Conservation (phyloP, 306 rosid species). For the Notholithocarpus densiflorus region DNA sequence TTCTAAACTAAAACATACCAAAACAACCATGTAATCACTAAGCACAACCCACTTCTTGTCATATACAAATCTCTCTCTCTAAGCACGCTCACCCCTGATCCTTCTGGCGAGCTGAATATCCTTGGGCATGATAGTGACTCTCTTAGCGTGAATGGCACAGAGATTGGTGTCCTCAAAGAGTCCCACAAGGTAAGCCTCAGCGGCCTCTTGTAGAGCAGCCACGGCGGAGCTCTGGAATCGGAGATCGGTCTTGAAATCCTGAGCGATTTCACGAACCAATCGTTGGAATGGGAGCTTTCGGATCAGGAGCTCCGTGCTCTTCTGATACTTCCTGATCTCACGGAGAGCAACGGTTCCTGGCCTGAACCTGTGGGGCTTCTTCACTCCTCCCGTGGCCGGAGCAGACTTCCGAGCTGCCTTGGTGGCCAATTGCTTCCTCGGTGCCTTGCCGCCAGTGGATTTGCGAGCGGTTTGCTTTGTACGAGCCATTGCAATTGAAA, state of each 20-base stretch:
- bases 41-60: too few relatives aligned
- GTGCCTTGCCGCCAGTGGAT: constrained; percentile 34
- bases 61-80: background rate
- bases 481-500: constrained; percentile 16
- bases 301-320: constrained; percentile 32
- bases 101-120: constrained; percentile 34
- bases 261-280: constrained; percentile 27
- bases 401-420: constrained; percentile 34
- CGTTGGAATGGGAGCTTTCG: constrained; percentile 36
- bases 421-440: constrained; percentile 35
- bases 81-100: constrained; percentile 34
- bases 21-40: too few relatives aligned
- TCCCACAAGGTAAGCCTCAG: constrained; percentile 30
- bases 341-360: constrained; percentile 34
- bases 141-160: constrained; percentile 29
- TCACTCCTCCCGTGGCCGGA: constrained; percentile 38
- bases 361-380: constrained; percentile 34
- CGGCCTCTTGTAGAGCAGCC: constrained; percentile 28
- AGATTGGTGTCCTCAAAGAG: constrained; percentile 32
- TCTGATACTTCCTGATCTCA: constrained; percentile 37
- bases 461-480: constrained; percentile 38
- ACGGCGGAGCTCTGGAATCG: constrained; percentile 38
- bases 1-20: too few relatives aligned
- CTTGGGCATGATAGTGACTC: constrained; percentile 31
- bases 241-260: constrained; percentile 33